These are phyloP conservation scores for Boechera retrofracta DNA, from an alignment of 345 rosid genomes.

Conservation along the genomic window DNA sequence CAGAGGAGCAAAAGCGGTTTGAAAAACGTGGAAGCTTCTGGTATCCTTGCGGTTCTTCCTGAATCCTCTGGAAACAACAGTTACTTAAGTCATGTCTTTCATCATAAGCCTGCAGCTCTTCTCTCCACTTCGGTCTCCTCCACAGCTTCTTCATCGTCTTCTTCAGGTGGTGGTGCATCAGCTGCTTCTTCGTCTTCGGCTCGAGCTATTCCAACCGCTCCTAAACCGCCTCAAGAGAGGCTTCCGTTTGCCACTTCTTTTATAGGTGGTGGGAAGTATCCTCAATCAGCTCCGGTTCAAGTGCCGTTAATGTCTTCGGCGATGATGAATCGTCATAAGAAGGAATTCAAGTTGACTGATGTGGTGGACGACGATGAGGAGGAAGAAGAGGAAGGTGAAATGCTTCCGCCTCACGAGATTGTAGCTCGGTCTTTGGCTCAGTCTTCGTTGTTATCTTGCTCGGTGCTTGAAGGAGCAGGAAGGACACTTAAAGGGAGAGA, in stretches of 20 bases:
- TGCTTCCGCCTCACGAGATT: constrained; percentile 92
- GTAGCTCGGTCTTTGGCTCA: constrained; percentile 70
- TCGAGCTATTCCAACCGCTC: constrained; percentile 64
- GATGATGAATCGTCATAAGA: constrained; percentile 51
- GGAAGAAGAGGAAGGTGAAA: constrained; percentile 56
- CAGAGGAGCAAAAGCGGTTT: constrained; percentile 46
- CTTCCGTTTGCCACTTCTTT: constrained; percentile 40
- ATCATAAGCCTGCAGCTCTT: constrained; percentile 60
- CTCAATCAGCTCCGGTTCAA: constrained; percentile 81
- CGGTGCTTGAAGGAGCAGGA: constrained; percentile 90
- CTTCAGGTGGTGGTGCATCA: constrained; percentile 50
- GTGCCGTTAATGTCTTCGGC: constrained; percentile 57
- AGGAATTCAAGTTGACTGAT: constrained; percentile 56
- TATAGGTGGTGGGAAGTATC: constrained; percentile 48
- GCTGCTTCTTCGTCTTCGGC: constrained; percentile 53
- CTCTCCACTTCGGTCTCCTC: constrained; percentile 51
- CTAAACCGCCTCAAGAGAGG: constrained; percentile 76
- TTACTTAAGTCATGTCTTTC: constrained; percentile 51
- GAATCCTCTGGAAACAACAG: constrained; percentile 49
- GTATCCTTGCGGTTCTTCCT: constrained; percentile 81
- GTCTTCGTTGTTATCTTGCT: constrained; percentile 61
- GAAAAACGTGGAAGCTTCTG: constrained; percentile 59
- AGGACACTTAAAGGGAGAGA: constrained; percentile 93
- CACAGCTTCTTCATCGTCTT: constrained; percentile 50
- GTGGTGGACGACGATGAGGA: constrained; percentile 55